These are phyloP conservation scores for Fagopyrum homotropicum DNA, from an alignment of 148 eudicot genomes.

Conservation along the genomic window DNA sequence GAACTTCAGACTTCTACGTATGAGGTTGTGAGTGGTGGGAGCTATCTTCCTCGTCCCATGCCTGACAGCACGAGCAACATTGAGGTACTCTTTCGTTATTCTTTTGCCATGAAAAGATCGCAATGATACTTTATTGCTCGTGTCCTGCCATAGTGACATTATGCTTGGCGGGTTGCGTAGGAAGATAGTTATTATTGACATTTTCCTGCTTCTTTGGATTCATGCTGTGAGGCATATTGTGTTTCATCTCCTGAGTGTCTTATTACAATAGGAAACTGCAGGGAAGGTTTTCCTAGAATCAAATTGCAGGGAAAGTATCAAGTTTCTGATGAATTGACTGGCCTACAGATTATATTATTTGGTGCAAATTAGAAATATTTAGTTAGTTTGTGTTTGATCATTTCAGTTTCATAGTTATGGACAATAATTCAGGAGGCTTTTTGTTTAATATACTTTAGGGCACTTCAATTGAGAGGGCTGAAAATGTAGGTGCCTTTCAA, in stretches of 20 bases:
- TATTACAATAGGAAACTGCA: background rate
- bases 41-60: background rate
- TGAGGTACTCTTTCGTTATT: background rate
- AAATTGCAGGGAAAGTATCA: background rate
- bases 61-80: background rate
- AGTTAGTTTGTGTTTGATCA: background rate
- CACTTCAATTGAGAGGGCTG: constrained; percentile 26
- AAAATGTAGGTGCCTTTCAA: constrained; percentile 87
- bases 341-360: background rate
- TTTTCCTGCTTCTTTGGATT: background rate
- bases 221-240: background rate
- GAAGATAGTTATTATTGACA: background rate
- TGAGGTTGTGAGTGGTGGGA: constrained; percentile 4
- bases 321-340: background rate
- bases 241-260: background rate
- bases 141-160: too few species aligned
- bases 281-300: background rate
- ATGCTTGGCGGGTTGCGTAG: too few species aligned
- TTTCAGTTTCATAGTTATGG: constrained; percentile 7
- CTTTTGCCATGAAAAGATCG: background rate
- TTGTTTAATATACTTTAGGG: constrained; percentile 24
- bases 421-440: background rate
- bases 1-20: constrained; percentile 5
- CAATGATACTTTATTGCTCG: too few species aligned
- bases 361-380: background rate